phyloP scores from a whole-genome alignment of 768 basidiomycete genomes.

The Auricularia heimuer region DNA sequence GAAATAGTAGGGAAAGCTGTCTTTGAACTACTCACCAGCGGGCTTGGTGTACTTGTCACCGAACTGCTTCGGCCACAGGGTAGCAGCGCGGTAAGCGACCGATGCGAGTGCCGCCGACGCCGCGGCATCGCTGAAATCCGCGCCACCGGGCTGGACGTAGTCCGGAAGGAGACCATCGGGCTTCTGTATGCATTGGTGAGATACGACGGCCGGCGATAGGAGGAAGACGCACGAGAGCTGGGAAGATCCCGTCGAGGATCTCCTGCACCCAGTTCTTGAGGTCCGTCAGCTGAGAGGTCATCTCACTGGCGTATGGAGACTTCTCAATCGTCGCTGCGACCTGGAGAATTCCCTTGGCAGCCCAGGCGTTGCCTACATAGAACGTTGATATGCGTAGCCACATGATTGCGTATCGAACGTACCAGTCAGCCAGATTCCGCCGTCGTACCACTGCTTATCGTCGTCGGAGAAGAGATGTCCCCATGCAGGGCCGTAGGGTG shows the following conservation, averaged over 20 bases:
- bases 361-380: constrained; percentile 29
- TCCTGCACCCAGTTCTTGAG: constrained; percentile 27
- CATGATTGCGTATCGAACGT: neutral
- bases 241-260: constrained; percentile 21
- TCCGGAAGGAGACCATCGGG: constrained; percentile 26
- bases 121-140: constrained; percentile 27
- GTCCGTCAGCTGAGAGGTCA: constrained; percentile 23
- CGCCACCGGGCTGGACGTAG: constrained; percentile 22
- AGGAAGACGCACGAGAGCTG: constrained; percentile 17
- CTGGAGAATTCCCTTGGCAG: constrained; percentile 31
- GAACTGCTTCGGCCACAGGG: constrained; percentile 22
- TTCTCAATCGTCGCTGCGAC: constrained; percentile 30
- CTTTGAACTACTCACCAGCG: constrained; percentile 8
- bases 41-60: constrained; percentile 22
- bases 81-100: constrained; percentile 18
- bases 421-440: constrained; percentile 30
- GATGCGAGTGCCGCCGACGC: constrained; percentile 22
- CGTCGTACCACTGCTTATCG: constrained; percentile 11
- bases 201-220: neutral
- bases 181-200: constrained; percentile 11
- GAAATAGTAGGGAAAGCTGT: too few species aligned
- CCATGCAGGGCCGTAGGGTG: constrained; percentile 27
- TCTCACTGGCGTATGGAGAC: constrained; percentile 17
- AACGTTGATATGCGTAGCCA: neutral
- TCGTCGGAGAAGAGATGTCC: constrained; percentile 25